Evolutionary conservation across 441 rosid species (phyloP), one percentile per base, ranked within the genome.

Genomic region (Aquilaria agallochum): DNA sequence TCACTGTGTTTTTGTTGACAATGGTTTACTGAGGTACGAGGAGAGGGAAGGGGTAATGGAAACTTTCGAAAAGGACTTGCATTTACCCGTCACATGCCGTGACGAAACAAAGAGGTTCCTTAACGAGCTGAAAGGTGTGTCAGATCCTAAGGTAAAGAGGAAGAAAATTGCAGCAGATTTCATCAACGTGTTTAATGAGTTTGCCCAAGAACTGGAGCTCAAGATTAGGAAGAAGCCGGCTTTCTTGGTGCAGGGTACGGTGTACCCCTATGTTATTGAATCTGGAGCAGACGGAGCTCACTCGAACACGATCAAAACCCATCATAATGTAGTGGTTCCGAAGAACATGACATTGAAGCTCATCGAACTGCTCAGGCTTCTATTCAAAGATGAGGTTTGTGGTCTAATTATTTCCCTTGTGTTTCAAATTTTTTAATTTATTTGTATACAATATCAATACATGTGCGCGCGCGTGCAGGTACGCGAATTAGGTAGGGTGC

Each of bases 261-360:
- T 95, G 68, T 91, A 95, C 71, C 97, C 99, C 0, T 96, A 89
- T 69, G 96, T 92, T 58, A 95, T 88, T 69, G 99, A 92, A 77
- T 95, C 99, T 10, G 97, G 97, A 46, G 74, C 84, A 47, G 99
- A 92, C 63, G 87, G 85, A 73, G 80, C 78, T n/a, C 96, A 84
- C 69, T 91, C 96, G n/a, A 95, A 89, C 77, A 91, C 96, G 40
- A 89, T 90, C 52, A 89, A 89, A 76, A 94, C 96, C 77, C 97
- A 94, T 78, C 98, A 94, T 51, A 88, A 89, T 72, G 99, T 94
- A 2, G 95, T 96, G 68, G 96, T 94, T 53, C 94, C 97, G n/a
- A 86, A 91, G 74, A 85, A 91, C 75, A 94, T 94, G 99, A 91
- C 81, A 68, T 45, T 91, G 73, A 89, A 89, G 82, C 99, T 91